Evolutionary conservation across 129 eudicot genomes (phyloP).

Genomic region (Sambucus nigra): DNA sequence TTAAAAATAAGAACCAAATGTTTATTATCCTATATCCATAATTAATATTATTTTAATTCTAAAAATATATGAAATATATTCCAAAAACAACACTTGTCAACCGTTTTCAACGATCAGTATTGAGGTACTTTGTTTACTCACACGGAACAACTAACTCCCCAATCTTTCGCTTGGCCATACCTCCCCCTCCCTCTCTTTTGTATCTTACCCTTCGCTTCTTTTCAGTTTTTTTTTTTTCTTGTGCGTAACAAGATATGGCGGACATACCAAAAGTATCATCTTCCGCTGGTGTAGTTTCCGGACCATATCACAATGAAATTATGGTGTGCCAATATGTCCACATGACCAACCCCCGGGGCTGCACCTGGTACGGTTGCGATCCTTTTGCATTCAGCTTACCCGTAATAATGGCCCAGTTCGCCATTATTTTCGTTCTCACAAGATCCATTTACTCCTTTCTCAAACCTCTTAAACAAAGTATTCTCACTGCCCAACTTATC

Average conservation of each 20-base stretch:
- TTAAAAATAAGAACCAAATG: too few relatives aligned
- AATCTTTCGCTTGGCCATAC: conserved; percentile 10
- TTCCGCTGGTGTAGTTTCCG: conserved; percentile 25
- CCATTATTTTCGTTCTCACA: conserved; percentile 24
- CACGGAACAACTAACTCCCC: conserved; percentile 8
- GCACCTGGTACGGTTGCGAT: conserved; percentile 37
- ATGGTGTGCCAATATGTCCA: conserved; percentile 39
- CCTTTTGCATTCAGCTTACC: conserved; percentile 33
- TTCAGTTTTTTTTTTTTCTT: not conserved
- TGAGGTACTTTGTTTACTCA: not conserved
- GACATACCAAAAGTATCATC: conserved; percentile 25
- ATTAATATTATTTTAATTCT: too few relatives aligned
- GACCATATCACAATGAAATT: conserved; percentile 22
- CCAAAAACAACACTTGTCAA: too few relatives aligned
- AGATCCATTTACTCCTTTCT: conserved; percentile 26
- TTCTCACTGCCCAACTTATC: conserved; percentile 50
- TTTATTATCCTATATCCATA: too few relatives aligned
- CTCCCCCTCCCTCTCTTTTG: conserved; percentile 4
- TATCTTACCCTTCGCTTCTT: not conserved
- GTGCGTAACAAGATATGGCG: conserved; percentile 11
- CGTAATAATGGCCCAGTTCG: conserved; percentile 28
- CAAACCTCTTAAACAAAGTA: conserved; percentile 50
- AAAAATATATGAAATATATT: too few relatives aligned
- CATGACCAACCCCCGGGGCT: conserved; percentile 23
- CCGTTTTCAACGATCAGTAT: too few relatives aligned